Percentiles rank a stretch among this genome's conserved stretches.
Conservation (phyloP, 371 early-diverging fungal species). For the Rhizopus arrhizus region DNA sequence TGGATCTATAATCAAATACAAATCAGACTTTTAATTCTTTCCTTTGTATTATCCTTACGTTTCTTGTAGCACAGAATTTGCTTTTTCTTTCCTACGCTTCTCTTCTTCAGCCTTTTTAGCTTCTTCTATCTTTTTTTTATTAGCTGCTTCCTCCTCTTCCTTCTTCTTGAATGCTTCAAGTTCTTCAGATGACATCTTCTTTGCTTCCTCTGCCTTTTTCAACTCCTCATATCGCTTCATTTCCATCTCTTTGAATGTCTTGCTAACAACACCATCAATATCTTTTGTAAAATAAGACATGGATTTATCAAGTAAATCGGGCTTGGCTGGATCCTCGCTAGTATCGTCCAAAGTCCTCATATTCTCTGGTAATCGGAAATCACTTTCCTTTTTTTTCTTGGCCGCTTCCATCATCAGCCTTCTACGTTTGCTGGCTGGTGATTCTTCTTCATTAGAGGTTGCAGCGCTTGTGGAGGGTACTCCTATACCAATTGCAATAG, state of each 20-base stretch:
- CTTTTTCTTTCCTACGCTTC: conserved; percentile 14
- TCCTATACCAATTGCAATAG: conserved; percentile 13
- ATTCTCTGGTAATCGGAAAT: conserved; percentile 19
- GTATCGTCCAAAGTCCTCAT: conserved; percentile 48
- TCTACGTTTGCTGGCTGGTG: neutral
- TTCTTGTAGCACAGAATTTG: conserved; percentile 29
- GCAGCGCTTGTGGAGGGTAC: neutral
- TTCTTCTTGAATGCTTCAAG: conserved; percentile 26
- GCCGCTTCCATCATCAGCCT: neutral
- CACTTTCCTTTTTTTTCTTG: neutral
- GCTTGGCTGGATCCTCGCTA: conserved; percentile 34
- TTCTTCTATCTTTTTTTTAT: conserved; percentile 11
- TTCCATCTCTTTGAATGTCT: conserved; percentile 50
- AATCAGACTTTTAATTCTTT: neutral
- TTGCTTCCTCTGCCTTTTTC: conserved; percentile 25
- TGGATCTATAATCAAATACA: conserved; percentile 27
- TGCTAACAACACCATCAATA: conserved; percentile 54
- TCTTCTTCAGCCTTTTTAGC: conserved; percentile 15
- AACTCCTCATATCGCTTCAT: conserved; percentile 25
- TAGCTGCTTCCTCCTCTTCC: conserved; percentile 26
- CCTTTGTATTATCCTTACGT: conserved; percentile 19
- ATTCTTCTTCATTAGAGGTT: neutral
- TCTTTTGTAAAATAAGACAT: conserved; percentile 56
- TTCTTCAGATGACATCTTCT: conserved; percentile 25
- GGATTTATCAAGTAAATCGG: conserved; percentile 44